Conservation (phyloP, 2,329 filamentous ascomycete species). For the Xylaria sp. region DNA sequence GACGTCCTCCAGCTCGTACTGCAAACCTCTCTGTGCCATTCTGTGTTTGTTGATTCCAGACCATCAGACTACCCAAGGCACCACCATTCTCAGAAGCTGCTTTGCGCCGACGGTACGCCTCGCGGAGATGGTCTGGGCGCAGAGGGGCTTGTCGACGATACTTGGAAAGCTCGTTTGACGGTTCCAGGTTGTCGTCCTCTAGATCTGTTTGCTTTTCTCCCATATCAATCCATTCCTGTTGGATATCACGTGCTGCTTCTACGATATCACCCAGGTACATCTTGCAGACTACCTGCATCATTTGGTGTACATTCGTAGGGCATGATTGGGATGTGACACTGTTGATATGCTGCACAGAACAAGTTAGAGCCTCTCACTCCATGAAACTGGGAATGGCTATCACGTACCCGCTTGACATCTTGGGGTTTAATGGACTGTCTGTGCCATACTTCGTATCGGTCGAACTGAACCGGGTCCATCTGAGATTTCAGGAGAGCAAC, state of each 20-base stretch:
- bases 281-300: slow-evolving; percentile 81
- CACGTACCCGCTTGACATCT: slow-evolving; percentile 73
- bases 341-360: slow-evolving; percentile 71
- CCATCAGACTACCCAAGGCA: slow-evolving; percentile 65
- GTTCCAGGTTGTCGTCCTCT: slow-evolving; percentile 53
- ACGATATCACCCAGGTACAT: slow-evolving; percentile 81
- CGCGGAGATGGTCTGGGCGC: slow-evolving; percentile 78
- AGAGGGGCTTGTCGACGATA: slow-evolving; percentile 66
- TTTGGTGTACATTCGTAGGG: slow-evolving; percentile 76
- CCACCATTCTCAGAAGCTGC: slow-evolving; percentile 71
- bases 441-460: slow-evolving; percentile 77
- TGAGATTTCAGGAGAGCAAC: slow-evolving; percentile 71
- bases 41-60: slow-evolving; percentile 71
- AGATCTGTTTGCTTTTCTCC: slow-evolving; percentile 68
- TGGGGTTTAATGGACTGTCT: slow-evolving; percentile 75
- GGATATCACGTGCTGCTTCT: slow-evolving; percentile 75
- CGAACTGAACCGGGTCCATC: slow-evolving; percentile 74
- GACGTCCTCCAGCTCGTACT: slow-evolving; percentile 61
- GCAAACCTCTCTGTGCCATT: slow-evolving; percentile 71
- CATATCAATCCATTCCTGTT: slow-evolving; percentile 74
- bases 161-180: slow-evolving; percentile 50
- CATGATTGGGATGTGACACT: slow-evolving; percentile 84
- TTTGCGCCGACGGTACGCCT: slow-evolving; percentile 77
- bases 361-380: neutral
- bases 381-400: slow-evolving; percentile 1